These are phyloP conservation scores for Alternaria triticimaculans DNA, from an alignment of 2,329 filamentous ascomycete genomes.

Conservation along the genomic window DNA sequence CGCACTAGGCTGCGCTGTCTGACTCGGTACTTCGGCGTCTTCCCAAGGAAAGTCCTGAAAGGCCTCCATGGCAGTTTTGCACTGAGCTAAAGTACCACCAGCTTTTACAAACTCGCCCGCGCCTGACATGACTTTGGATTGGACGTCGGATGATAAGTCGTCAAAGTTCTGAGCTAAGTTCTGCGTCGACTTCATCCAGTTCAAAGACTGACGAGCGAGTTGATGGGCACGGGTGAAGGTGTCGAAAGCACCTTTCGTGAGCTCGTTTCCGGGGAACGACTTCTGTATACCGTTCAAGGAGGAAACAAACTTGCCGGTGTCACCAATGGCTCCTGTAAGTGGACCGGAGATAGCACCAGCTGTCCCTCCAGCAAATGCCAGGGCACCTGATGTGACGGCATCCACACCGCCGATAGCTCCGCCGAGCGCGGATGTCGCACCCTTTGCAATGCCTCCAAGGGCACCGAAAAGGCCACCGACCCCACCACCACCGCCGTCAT, in stretches of 20 bases:
- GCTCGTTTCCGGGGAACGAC: slow-evolving; percentile 6
- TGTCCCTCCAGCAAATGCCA: slow-evolving; percentile 8
- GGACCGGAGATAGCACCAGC: slow-evolving; percentile 3
- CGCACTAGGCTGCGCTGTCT: not conserved
- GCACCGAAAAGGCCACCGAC: slow-evolving; percentile 5
- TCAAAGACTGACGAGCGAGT: slow-evolving; percentile 12
- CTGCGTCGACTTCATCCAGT: slow-evolving; percentile 19
- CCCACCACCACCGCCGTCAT: not conserved
- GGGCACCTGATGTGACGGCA: slow-evolving; percentile 2
- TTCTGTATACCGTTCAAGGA: slow-evolving; percentile 24
- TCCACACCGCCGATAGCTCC: not conserved
- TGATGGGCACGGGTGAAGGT: slow-evolving; percentile 9
- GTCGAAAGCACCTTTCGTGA: slow-evolving; percentile 4
- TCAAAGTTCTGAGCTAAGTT: slow-evolving; percentile 14
- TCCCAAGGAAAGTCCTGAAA: slow-evolving; percentile 24
- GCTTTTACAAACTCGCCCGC: not conserved
- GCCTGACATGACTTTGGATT: slow-evolving; percentile 1
- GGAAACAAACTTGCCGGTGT: slow-evolving; percentile 9
- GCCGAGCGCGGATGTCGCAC: slow-evolving; percentile 4
- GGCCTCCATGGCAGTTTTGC: slow-evolving; percentile 8
- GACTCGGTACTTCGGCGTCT: slow-evolving; percentile 3
- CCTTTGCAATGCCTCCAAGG: slow-evolving; percentile 3
- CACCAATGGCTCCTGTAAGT: slow-evolving; percentile 8
- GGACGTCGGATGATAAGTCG: slow-evolving; percentile 3
- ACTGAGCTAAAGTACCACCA: slow-evolving; percentile 11